These are phyloP conservation scores for Pythium periplocum DNA, from an alignment of 352 stramenopile species.

Conservation along the genomic window DNA sequence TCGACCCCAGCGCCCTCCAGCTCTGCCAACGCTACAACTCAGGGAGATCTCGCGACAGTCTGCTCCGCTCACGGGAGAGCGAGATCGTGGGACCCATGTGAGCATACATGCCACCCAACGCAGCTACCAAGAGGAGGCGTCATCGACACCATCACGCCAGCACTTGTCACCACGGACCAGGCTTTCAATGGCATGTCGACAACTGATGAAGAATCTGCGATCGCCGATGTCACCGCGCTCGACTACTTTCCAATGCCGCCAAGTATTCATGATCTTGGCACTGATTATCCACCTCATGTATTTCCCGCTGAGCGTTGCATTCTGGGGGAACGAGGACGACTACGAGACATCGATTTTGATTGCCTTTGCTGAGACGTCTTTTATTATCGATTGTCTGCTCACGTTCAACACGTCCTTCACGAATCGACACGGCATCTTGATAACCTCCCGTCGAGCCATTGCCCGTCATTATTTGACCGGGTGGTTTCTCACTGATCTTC, in stretches of 20 bases:
- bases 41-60: too few species aligned
- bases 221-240: background rate
- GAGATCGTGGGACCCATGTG: too few species aligned
- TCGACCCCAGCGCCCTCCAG: too few species aligned
- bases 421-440: conserved; percentile 18
- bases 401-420: conserved; percentile 30
- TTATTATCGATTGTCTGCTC: conserved; percentile 21
- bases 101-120: too few species aligned
- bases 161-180: background rate
- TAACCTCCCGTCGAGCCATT: conserved; percentile 22
- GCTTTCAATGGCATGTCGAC: too few species aligned
- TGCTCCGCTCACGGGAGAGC: too few species aligned
- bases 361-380: background rate
- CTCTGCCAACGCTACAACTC: too few species aligned
- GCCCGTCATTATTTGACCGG: conserved; percentile 19
- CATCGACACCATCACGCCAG: background rate
- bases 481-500: conserved; percentile 17
- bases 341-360: background rate
- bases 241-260: background rate
- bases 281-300: conserved; percentile 20
- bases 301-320: conserved; percentile 36
- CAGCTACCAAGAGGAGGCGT: too few species aligned
- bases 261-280: background rate
- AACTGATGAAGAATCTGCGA: background rate
- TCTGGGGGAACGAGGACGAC: conserved; percentile 8